Conservation (phyloP, 495 filamentous ascomycete species). For the Aspergillus sclerotioniger region DNA sequence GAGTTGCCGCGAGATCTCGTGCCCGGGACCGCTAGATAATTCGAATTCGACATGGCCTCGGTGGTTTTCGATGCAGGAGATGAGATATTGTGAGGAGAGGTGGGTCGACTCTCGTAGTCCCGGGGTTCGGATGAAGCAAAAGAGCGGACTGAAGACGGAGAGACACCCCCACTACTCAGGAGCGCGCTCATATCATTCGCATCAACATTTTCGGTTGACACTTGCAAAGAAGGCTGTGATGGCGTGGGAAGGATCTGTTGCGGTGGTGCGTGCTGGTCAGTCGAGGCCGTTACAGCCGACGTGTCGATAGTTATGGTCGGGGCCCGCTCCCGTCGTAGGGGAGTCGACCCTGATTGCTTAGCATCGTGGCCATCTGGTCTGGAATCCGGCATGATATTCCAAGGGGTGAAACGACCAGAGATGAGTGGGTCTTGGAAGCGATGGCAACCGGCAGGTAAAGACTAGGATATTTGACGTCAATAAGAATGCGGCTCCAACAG, state of each 20-base stretch:
- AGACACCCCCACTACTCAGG: conserved; percentile 42
- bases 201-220: conserved; percentile 46
- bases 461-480: conserved; percentile 20
- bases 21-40: conserved; percentile 62
- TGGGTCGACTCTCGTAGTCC: conserved; percentile 76
- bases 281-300: conserved; percentile 54
- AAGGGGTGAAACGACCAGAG: conserved; percentile 11
- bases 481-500: conserved; percentile 25
- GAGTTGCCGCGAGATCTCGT: conserved; percentile 63
- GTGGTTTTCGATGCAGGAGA: conserved; percentile 58
- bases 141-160: conserved; percentile 55
- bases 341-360: conserved; percentile 26
- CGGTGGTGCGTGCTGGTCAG: conserved; percentile 23
- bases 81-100: conserved; percentile 85
- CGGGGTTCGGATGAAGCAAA: conserved; percentile 69
- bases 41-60: conserved; percentile 45
- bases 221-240: conserved; percentile 44
- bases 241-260: conserved; percentile 31
- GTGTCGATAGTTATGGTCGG: conserved; percentile 79
- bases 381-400: conserved; percentile 35
- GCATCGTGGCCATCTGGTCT: conserved; percentile 28
- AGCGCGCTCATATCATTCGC: conserved; percentile 38
- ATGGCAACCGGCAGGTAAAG: conserved; percentile 3
- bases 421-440: conserved; percentile 19
- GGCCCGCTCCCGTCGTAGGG: conserved; percentile 46